Conservation (phyloP, 2,329 filamentous ascomycete species). For the Acarospora socialis region DNA sequence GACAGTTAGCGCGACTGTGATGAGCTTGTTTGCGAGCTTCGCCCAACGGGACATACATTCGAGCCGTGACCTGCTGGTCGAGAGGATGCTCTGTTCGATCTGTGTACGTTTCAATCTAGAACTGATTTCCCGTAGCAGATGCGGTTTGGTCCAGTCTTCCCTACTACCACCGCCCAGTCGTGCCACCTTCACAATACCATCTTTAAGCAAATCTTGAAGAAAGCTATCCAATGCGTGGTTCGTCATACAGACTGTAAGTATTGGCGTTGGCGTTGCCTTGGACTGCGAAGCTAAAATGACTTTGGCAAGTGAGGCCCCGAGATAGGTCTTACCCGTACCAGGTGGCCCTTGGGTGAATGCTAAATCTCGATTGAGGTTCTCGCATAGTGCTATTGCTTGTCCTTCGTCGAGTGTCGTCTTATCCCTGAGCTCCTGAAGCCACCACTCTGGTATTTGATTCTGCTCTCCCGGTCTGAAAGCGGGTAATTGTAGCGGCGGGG, state of each 20-base stretch:
- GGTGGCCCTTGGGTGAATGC: conserved; percentile 20
- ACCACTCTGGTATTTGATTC: no score
- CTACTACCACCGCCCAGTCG: conserved; percentile 20
- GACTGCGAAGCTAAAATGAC: conserved; percentile 17
- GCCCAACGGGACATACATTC: neutral
- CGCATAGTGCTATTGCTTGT: conserved; percentile 15
- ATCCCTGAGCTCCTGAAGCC: conserved; percentile 7
- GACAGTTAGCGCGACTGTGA: no score
- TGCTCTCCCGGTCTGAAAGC: no score
- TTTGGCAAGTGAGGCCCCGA: conserved; percentile 15
- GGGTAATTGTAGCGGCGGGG: no score
- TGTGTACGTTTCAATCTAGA: conserved; percentile 5
- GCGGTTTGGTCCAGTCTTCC: conserved; percentile 11
- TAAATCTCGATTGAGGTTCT: conserved; percentile 12
- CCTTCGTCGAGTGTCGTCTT: conserved; percentile 15
- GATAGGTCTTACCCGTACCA: conserved; percentile 18
- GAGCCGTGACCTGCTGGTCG: neutral
- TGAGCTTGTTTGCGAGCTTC: no score
- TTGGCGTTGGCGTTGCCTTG: conserved; percentile 14
- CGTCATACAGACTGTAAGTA: conserved; percentile 21
- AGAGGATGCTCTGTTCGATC: conserved; percentile 2
- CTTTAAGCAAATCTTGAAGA: conserved; percentile 15
- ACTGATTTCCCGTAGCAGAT: conserved; percentile 4
- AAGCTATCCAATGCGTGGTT: conserved; percentile 23
- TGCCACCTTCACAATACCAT: conserved; percentile 17